Conservation (phyloP, 306 rosid genomes). For the Trifolium repens region DNA sequence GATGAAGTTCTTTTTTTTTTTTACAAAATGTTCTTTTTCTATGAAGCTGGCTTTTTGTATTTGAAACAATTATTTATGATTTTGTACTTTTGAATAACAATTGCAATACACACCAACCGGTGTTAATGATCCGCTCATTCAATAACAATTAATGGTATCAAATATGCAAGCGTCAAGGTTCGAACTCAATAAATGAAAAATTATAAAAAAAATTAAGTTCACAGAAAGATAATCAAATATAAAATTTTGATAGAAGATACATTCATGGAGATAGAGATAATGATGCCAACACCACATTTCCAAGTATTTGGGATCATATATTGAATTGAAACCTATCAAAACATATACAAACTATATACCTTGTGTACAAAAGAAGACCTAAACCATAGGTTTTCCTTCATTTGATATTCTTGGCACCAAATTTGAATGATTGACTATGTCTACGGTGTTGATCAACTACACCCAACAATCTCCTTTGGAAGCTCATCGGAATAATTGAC, state of each 20-base stretch:
- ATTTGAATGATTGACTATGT: neutral
- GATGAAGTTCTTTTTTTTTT: no score
- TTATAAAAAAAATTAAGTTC: neutral
- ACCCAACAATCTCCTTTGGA: slow-evolving; percentile 25
- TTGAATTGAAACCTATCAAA: neutral
- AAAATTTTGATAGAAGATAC: neutral
- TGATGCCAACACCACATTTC: neutral
- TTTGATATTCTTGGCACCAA: neutral
- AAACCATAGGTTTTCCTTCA: neutral
- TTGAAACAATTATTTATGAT: no score
- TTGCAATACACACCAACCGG: no score
- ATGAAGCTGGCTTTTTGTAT: no score
- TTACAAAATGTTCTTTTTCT: no score
- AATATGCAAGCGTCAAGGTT: no score
- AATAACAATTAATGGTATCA: no score
- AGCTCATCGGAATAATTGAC: neutral
- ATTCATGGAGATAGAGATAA: neutral
- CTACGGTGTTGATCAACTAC: neutral
- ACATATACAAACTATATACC: neutral
- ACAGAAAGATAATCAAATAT: neutral
- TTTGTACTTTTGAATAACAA: no score
- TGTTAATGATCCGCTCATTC: no score
- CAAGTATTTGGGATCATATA: neutral
- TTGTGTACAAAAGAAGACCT: neutral
- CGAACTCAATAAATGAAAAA: neutral